phyloP scores from a whole-genome alignment of 495 filamentous ascomycete genomes.

The Neurospora discreta region DNA sequence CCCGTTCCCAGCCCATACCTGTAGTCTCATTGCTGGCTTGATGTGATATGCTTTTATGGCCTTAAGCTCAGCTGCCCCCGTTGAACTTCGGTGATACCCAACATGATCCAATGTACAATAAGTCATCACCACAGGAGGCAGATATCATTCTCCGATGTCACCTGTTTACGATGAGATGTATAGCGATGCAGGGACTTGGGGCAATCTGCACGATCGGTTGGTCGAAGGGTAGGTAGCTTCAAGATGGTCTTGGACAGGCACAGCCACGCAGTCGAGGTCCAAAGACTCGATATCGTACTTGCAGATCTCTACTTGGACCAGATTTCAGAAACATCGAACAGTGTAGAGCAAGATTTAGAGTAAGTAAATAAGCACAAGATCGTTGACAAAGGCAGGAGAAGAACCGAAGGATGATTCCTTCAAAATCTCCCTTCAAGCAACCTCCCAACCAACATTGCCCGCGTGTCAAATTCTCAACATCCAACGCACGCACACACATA shows the following conservation, averaged over 20 bases:
- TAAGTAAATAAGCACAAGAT: background rate
- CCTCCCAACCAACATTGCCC: background rate
- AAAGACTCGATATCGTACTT: background rate
- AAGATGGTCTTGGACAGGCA: background rate
- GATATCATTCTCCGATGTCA: background rate
- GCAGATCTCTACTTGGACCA: background rate
- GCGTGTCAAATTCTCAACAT: too few species aligned
- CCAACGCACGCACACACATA: too few species aligned
- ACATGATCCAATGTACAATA: background rate
- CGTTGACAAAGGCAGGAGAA: background rate
- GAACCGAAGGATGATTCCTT: background rate
- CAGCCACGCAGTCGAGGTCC: background rate
- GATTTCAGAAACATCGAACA: background rate
- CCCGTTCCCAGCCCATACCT: background rate
- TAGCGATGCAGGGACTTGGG: background rate
- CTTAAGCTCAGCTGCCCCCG: background rate
- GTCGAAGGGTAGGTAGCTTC: background rate
- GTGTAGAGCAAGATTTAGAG: background rate
- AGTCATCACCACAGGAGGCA: background rate
- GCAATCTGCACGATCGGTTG: background rate
- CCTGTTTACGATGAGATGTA: background rate
- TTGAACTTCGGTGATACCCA: background rate
- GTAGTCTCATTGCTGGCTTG: background rate
- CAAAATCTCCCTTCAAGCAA: background rate
- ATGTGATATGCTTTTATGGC: background rate